Conservation (phyloP, 345 rosid species). For the Euclidium syriacum region DNA sequence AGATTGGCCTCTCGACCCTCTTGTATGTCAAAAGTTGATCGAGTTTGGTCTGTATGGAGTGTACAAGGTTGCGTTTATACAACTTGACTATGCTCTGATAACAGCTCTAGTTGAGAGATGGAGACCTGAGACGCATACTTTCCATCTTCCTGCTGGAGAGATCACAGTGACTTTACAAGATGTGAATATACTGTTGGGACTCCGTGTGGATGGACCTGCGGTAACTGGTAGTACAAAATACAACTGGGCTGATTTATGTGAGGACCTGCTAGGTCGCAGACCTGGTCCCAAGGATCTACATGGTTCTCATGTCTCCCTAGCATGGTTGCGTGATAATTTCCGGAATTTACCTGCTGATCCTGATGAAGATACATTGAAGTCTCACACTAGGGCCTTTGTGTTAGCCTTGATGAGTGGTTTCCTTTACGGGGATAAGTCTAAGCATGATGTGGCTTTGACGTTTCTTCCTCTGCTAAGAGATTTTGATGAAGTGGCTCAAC, state of each 20-base stretch:
- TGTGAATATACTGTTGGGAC: slow-evolving; percentile 61
- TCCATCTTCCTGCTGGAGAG: slow-evolving; percentile 73
- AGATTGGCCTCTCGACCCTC: slow-evolving; percentile 35
- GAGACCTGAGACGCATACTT: slow-evolving; percentile 72
- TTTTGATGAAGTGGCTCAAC: slow-evolving; percentile 29
- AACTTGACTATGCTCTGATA: slow-evolving; percentile 58
- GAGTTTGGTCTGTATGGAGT: slow-evolving; percentile 39
- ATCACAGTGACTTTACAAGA: slow-evolving; percentile 60
- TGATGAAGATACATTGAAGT: slow-evolving; percentile 29
- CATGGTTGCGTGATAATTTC: slow-evolving; percentile 34
- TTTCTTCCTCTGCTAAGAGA: slow-evolving; percentile 32
- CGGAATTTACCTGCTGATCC: slow-evolving; percentile 28
- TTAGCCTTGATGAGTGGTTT: slow-evolving; percentile 38
- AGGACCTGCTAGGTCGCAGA: slow-evolving; percentile 30
- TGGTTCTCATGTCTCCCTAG: slow-evolving; percentile 34
- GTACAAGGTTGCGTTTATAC: slow-evolving; percentile 67
- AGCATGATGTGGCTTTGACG: slow-evolving; percentile 36
- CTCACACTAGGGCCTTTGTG: slow-evolving; percentile 33
- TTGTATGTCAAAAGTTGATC: slow-evolving; percentile 31
- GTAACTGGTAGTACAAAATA: slow-evolving; percentile 43
- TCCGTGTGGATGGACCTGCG: slow-evolving; percentile 70
- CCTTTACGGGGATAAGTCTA: slow-evolving; percentile 35
- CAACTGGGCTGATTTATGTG: slow-evolving; percentile 37
- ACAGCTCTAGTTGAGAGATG: slow-evolving; percentile 82
- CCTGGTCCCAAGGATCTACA: slow-evolving; percentile 34